Percentiles rank a stretch among this genome's conserved stretches.
Evolutionary conservation across 2,329 filamentous ascomycete genomes (phyloP).

Genomic region (Tolypocladium pustulatum): DNA sequence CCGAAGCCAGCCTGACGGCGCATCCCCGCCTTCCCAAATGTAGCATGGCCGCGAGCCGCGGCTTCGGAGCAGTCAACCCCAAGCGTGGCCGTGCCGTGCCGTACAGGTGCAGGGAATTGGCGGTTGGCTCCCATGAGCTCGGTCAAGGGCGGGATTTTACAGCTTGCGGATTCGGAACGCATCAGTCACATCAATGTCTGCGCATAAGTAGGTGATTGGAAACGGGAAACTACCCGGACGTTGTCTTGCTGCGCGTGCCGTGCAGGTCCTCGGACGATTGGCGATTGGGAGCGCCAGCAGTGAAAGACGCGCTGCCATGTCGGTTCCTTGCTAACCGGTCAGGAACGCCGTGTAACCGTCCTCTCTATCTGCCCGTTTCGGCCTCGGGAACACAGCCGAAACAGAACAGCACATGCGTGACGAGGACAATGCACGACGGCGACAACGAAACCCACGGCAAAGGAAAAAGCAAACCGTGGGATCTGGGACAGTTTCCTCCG

Average conservation of each 20-base stretch:
- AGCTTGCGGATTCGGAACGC: background rate
- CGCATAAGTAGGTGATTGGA: background rate
- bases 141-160: background rate
- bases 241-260: background rate
- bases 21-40: background rate
- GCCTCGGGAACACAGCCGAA: background rate
- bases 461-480: background rate
- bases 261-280: background rate
- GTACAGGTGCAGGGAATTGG: background rate
- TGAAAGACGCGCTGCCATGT: background rate
- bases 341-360: background rate
- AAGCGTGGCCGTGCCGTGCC: background rate
- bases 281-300: background rate
- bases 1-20: background rate
- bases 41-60: background rate
- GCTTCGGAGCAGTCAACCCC: background rate
- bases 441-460: background rate
- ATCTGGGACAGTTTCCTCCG: background rate
- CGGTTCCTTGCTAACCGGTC: background rate
- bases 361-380: background rate
- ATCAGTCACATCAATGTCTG: background rate
- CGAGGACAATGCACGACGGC: background rate
- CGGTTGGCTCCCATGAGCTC: background rate
- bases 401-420: background rate
- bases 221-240: background rate